Conservation (phyloP, 371 early-diverging fungal species). For the Zopfochytrium polystomum region DNA sequence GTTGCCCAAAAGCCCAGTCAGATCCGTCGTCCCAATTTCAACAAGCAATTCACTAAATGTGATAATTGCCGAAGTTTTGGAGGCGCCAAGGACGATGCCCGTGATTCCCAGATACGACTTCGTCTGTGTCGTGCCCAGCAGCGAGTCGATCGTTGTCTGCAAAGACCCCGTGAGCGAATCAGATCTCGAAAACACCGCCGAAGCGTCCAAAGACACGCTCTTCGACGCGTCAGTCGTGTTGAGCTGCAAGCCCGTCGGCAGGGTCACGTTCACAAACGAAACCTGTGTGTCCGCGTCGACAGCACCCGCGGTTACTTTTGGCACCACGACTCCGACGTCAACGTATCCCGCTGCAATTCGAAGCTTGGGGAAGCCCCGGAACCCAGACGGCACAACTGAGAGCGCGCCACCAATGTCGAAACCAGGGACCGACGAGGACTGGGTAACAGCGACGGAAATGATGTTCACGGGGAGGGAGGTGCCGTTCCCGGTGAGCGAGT, state of each 20-base stretch:
- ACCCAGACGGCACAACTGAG: not conserved
- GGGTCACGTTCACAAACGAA: constrained; percentile 1
- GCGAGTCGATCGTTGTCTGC: not conserved
- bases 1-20: constrained; percentile 10
- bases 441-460: constrained; percentile 15
- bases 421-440: constrained; percentile 18
- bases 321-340: not conserved
- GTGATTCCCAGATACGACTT: constrained; percentile 4
- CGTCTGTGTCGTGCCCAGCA: not conserved
- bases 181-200: not conserved
- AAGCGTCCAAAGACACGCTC: not conserved
- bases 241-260: constrained; percentile 29
- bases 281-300: too few species aligned
- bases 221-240: not conserved
- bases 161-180: not conserved
- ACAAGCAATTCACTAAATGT: constrained; percentile 6
- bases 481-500: constrained; percentile 19
- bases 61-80: not conserved
- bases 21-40: not conserved
- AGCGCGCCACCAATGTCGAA: constrained; percentile 15
- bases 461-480: constrained; percentile 17
- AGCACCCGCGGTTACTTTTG: not conserved
- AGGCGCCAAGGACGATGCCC: constrained; percentile 6
- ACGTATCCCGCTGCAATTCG: not conserved
- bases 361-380: not conserved